Evolutionary conservation across 495 filamentous ascomycete species (phyloP).

Genomic region (Neurospora cerealis): DNA sequence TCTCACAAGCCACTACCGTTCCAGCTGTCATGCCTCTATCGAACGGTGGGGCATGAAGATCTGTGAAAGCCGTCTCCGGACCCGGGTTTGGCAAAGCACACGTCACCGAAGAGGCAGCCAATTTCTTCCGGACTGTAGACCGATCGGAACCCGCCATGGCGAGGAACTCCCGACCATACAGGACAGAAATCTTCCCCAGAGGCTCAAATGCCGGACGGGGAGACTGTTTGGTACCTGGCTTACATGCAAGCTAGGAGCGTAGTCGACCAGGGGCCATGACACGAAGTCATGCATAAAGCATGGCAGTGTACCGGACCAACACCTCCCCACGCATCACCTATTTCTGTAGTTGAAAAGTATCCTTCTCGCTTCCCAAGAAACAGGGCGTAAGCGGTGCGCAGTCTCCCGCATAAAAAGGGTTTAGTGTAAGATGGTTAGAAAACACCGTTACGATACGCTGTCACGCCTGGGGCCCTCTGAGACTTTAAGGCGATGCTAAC

Average conservation of each 20-base stretch:
- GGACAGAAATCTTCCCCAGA: background rate
- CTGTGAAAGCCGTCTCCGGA: background rate
- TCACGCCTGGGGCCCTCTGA: background rate
- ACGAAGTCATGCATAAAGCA: slow-evolving; percentile 36
- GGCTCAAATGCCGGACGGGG: background rate
- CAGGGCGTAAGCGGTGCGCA: background rate
- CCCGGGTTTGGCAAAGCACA: background rate
- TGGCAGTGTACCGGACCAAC: slow-evolving; percentile 11
- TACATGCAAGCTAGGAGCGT: background rate
- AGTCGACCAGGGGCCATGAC: slow-evolving; percentile 27
- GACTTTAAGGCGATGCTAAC: background rate
- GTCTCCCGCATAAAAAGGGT: background rate
- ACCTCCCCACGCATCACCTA: background rate
- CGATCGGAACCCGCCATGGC: background rate
- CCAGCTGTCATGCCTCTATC: background rate
- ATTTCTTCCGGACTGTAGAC: background rate
- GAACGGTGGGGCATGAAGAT: background rate
- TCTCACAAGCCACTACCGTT: background rate
- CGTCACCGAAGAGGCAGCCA: background rate
- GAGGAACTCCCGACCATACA: background rate
- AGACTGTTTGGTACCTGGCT: background rate
- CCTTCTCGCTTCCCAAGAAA: background rate
- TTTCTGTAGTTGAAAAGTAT: background rate
- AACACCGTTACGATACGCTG: background rate
- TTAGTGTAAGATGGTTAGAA: background rate